Evolutionary conservation across 306 rosid species (phyloP), one percentile per base, ranked within the genome.

Genomic region (Spatholobus suberectus): DNA sequence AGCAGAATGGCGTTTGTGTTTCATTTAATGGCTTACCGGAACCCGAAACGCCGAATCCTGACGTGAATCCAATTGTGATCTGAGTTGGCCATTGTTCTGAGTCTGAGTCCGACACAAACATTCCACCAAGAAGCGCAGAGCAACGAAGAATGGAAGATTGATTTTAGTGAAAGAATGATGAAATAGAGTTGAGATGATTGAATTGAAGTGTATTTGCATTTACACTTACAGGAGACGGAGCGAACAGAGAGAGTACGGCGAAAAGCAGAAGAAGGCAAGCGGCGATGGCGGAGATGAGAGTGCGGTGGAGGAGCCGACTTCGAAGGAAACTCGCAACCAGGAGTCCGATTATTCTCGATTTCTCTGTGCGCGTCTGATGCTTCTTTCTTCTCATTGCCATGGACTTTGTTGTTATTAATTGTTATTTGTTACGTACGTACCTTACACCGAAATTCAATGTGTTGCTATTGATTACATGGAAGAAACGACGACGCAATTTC

Each of bases 201-300:
- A 14, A 37, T 1, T n/a, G n/a, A 69, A 75, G 77, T 11, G 59
- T 0, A 15, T 5, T 68, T 83, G 78, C 78, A 70, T 35, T 85
- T 29, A n/a, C n/a, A n/a, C n/a, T n/a, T n/a, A 34, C 55, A 63
- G 79, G 90, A 3, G 80, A 77, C 11, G 88, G 89, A 44, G 62
- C 71, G 47, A 90, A 87, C 1, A 89, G 79, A 58, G 92, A 83
- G 84, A 88, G 80, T 6, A 89, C 70, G 38, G 73, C 78, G 55
- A 92, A 78, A 62, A 94, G 70, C 38, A 95, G 80, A 18, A 95
- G 88, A 8, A 93, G 72, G 82, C 79, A 88, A 2, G 84, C 89
- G 58, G 89, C 87, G 66, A 90, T 38, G 41, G 91, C 90, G 17
- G 90, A 89, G 66, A 91, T 38, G 74, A 95, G 82, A 17, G 90